Base-by-base conservation (phyloP, 2,329 filamentous ascomycete genomes). In the Colletotrichum sp. region DNA sequence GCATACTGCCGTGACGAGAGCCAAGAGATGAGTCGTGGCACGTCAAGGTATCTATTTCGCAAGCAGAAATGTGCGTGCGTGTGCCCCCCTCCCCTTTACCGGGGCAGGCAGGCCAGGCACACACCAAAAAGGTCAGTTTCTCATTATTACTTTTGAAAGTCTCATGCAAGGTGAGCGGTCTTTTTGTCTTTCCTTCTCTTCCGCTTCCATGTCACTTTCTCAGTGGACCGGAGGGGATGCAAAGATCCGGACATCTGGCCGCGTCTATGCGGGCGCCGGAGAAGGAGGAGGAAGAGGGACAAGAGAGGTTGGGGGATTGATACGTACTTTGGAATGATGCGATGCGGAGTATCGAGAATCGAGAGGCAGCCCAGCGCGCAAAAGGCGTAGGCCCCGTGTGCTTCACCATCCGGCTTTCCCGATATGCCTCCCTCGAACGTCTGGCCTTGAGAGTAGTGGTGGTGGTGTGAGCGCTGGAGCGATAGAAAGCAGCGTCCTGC, bases 371-470 rank as follows among this genome's bases (percentile, higher is more conserved):
- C 97, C 74, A 99, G 87, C 71, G 95, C 96, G 85, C 96, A 98
- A 85, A 98, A 98, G 30, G 96, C 95, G 86, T 98, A 99, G 78
- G 95, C 97, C 76, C 97, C 97, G 85, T 99, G 97, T 70, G 96
- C 97, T 89, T 99, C 97, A 77, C 94, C 93, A 75, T 93, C 94
- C 68, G 96, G 97, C 77, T 94, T 93, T 71, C 92, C 94, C 78
- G 95, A 96, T 79, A 99, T 96, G 64, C 97, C 97, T 78, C 97
- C 97, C 87, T 99, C 97, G 84, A 94, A 98, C 13, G 95, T 97
- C 89, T 98, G 96, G 83, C 94, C 94, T 61, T 95, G 73, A 69
- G 65, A 67, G 70, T 70, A 68, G 63, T 70, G 55, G 26, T 58
- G 55, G 21, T 24, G 21, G 55, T 58, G 30, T 61, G 58, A 61